phyloP scores from a whole-genome alignment of 768 basidiomycete species.

The Boletus rubescentipes region DNA sequence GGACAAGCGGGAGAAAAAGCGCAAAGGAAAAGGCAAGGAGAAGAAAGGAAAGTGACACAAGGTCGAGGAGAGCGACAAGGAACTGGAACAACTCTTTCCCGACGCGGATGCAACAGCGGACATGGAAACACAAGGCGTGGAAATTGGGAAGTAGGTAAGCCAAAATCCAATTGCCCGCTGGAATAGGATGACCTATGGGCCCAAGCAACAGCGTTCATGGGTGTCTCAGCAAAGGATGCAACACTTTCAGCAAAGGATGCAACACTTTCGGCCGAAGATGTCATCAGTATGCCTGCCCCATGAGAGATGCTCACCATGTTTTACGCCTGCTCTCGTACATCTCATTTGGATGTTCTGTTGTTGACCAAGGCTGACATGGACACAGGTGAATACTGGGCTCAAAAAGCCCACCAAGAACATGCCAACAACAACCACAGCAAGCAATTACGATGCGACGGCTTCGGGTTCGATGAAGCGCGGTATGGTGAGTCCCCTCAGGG shows the following conservation, averaged over 20 bases:
- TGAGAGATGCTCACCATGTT: constrained; percentile 84
- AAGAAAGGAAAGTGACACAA: constrained; percentile 17
- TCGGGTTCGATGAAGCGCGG: constrained; percentile 67
- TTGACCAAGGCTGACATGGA: neutral
- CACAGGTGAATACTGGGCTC: constrained; percentile 79
- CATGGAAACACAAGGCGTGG: constrained; percentile 3
- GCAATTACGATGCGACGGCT: constrained; percentile 73
- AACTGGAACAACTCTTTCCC: constrained; percentile 7
- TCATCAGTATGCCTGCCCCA: constrained; percentile 75
- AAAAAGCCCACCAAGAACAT: constrained; percentile 55
- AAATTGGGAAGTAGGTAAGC: constrained; percentile 18
- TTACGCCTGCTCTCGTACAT: constrained; percentile 76
- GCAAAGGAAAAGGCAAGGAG: constrained; percentile 3
- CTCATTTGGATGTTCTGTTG: neutral
- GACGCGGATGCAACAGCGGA: neutral
- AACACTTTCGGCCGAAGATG: constrained; percentile 62
- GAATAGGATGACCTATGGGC: constrained; percentile 39
- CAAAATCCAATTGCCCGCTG: no score
- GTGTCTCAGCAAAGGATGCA: constrained; percentile 61
- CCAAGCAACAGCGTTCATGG: constrained; percentile 56
- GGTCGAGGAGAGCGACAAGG: constrained; percentile 32
- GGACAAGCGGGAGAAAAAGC: constrained; percentile 1
- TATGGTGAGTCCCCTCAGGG: constrained; percentile 57
- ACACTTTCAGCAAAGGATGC: no score
- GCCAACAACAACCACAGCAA: constrained; percentile 71